Evolutionary conservation across 2,329 filamentous ascomycete species (phyloP).

Genomic region (Xylaria sp.): DNA sequence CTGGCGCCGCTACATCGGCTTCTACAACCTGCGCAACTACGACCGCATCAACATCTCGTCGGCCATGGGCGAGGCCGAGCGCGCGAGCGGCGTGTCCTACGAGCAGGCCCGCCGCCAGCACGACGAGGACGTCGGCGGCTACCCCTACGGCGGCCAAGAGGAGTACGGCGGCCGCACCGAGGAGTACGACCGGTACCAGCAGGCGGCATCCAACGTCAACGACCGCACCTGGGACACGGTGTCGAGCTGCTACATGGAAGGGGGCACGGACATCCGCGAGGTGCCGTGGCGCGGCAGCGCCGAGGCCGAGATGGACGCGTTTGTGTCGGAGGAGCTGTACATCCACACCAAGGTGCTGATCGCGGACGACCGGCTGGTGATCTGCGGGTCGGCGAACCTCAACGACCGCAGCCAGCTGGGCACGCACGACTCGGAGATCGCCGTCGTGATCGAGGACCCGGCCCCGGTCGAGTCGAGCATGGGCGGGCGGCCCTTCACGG

Average conservation of each 20-base stretch:
- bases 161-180: conserved; percentile 16
- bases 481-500: conserved; percentile 72
- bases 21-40: conserved; percentile 84
- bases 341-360: conserved; percentile 90
- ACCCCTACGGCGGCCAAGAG: conserved; percentile 37
- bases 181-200: conserved; percentile 63
- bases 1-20: conserved; percentile 73
- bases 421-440: conserved; percentile 84
- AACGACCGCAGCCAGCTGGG: conserved; percentile 90
- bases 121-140: conserved; percentile 58
- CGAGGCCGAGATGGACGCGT: conserved; percentile 61
- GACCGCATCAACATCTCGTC: conserved; percentile 76
- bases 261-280: conserved; percentile 67
- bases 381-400: conserved; percentile 87
- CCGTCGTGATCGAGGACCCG: conserved; percentile 83
- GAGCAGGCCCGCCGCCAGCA: conserved; percentile 66
- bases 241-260: conserved; percentile 80
- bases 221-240: conserved; percentile 73
- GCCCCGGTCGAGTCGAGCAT: conserved; percentile 71
- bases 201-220: conserved; percentile 60
- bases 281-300: conserved; percentile 58
- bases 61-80: conserved; percentile 63
- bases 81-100: conserved; percentile 67
- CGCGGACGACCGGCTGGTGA: conserved; percentile 81
- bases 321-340: conserved; percentile 67